These are phyloP conservation scores for Phaeodactylum tricornutum DNA, from an alignment of 108 stramenopile species.

Conservation along the genomic window DNA sequence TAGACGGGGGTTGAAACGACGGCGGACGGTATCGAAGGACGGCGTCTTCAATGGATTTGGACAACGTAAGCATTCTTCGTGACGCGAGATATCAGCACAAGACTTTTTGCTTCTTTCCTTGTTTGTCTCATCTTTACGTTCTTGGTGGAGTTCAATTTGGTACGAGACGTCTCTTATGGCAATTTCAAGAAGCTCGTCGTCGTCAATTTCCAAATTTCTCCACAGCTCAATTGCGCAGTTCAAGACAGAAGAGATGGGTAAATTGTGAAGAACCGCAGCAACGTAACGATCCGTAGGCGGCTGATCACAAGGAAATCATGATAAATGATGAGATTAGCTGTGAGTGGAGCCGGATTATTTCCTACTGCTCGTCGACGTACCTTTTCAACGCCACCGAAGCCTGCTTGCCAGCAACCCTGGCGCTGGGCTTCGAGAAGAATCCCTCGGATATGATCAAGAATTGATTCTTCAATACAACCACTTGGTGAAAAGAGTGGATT, in stretches of 20 bases:
- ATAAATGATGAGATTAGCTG: background rate
- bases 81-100: background rate
- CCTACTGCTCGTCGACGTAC: too few species aligned
- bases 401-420: constrained; percentile 61
- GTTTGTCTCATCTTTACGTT: constrained; percentile 21
- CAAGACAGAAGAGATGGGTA: constrained; percentile 59
- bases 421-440: constrained; percentile 58
- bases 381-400: constrained; percentile 47
- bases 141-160: constrained; percentile 54
- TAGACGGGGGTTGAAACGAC: constrained; percentile 13
- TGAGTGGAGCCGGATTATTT: too few species aligned
- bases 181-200: constrained; percentile 74
- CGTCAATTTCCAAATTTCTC: constrained; percentile 69
- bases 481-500: constrained; percentile 1
- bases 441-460: constrained; percentile 64
- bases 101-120: background rate
- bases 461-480: constrained; percentile 35
- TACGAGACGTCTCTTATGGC: constrained; percentile 69
- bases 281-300: constrained; percentile 36
- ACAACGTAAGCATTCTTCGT: too few species aligned
- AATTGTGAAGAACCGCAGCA: constrained; percentile 37
- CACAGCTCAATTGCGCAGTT: constrained; percentile 76
- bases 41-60: background rate
- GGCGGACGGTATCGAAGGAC: background rate
- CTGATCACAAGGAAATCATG: too few species aligned